Base-by-base conservation (phyloP, 352 stramenopile species). In the Pythium diclinum region DNA sequence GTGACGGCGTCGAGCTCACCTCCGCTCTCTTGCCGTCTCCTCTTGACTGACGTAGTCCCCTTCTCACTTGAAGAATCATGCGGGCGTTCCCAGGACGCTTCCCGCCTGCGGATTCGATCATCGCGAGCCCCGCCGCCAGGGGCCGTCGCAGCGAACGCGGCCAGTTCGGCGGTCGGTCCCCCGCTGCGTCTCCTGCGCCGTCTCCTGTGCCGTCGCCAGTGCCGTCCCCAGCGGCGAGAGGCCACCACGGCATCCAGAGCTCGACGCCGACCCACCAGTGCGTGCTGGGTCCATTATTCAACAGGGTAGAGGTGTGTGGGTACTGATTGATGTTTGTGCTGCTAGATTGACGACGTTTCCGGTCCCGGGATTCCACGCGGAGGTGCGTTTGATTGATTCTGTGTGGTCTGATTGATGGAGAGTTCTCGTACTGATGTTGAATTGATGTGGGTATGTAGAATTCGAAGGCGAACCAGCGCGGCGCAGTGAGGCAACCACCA, bases 321-420 rank as follows among this genome's bases (percentile, higher is more conserved):
- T 14, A 38, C 7, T 38, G 33, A 13, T 38, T 38, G 6, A 10
- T 13, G 4, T 2, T 14, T 38, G 33, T 38, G 33, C 1, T 34
- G 17, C 11, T 67, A 88, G 81, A 3, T 76, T 90, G 53, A 90
- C 81, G 58, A 88, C 77, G 53, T 90, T 90, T 58, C 81, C 81
- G 16, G 72, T 87, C 59, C 81, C 81, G 6, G 81, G 81, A 0
- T 87, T 77, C 58, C 74, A 81, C 60, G 60, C 78, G 57, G 75
- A 87, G 67, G 81, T 85, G 34, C 25, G 44, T 16, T 49, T 49
- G 42, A 10, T 38, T 9, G 33, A 38, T 19, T 28, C 14, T 25
- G 25, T 10, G 44, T 21, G 44, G 7, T 19, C 7, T 51, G 44
- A 21, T 19, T 51, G 44, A 54, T 28, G 47, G 25, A 28, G 47